phyloP scores from a whole-genome alignment of 2,329 filamentous ascomycete species.

The Fonsecaea erecta region DNA sequence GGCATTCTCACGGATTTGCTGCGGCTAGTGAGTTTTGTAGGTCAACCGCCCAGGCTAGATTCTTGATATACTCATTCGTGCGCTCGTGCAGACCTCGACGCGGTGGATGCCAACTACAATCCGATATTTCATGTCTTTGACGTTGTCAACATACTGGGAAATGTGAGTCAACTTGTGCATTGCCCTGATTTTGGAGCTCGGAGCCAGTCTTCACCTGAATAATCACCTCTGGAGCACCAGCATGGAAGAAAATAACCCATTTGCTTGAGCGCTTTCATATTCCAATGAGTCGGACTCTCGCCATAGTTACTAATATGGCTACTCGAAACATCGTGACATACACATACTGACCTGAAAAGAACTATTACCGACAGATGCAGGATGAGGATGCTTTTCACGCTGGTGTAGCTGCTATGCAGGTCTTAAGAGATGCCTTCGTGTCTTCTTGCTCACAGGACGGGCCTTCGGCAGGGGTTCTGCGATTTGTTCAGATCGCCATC shows the following conservation, averaged over 20 bases:
- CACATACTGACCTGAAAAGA: background rate
- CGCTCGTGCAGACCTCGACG: background rate
- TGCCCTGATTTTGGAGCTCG: too few relatives aligned
- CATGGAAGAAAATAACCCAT: too few relatives aligned
- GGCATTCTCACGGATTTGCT: slow-evolving; percentile 7
- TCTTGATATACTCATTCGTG: background rate
- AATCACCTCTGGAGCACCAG: too few relatives aligned
- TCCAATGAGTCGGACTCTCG: too few relatives aligned
- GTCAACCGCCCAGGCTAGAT: background rate
- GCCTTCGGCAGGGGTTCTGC: background rate
- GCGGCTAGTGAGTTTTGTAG: slow-evolving; percentile 3
- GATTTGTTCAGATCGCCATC: slow-evolving; percentile 5
- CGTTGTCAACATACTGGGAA: slow-evolving; percentile 7
- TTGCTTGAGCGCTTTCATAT: too few relatives aligned
- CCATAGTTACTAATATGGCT: too few relatives aligned
- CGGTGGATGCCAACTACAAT: slow-evolving; percentile 9
- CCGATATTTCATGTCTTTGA: slow-evolving; percentile 1
- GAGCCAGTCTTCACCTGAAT: too few relatives aligned
- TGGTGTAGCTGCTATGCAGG: slow-evolving; percentile 1
- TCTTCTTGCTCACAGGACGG: background rate
- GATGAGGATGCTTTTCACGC: slow-evolving; percentile 9
- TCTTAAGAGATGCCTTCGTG: slow-evolving; percentile 2
- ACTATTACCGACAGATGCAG: slow-evolving; percentile 7
- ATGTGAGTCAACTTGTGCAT: background rate
- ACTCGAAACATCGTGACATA: background rate